These are phyloP conservation scores for Colletotrichum liriopes DNA, from an alignment of 2,329 filamentous ascomycete genomes.

Conservation along the genomic window DNA sequence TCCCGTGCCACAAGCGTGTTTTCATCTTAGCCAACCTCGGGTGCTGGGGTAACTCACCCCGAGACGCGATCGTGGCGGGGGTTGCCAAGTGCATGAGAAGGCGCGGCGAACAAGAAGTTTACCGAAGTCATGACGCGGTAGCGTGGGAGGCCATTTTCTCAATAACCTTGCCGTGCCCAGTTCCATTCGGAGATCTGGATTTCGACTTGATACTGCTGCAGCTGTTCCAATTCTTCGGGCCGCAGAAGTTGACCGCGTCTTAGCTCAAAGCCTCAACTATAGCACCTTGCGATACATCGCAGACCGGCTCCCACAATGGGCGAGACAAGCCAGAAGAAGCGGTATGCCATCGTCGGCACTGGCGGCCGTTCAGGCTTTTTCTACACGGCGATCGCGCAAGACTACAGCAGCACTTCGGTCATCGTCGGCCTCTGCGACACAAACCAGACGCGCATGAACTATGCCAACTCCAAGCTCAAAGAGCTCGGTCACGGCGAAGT, in stretches of 20 bases:
- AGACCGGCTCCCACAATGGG: conserved; percentile 1
- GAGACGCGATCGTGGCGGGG: conserved; percentile 15
- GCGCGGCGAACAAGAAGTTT: neutral
- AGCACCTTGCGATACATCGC: neutral
- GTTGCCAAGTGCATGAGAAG: conserved; percentile 6
- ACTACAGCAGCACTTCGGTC: conserved; percentile 65
- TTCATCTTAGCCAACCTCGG: conserved; percentile 28
- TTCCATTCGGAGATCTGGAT: neutral
- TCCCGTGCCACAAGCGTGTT: conserved; percentile 4
- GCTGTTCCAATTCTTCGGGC: neutral
- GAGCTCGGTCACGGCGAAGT: conserved; percentile 63
- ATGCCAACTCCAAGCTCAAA: conserved; percentile 66
- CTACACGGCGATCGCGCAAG: conserved; percentile 70
- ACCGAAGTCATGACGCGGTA: conserved; percentile 15
- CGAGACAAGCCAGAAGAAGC: conserved; percentile 51
- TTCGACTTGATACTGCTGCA: neutral
- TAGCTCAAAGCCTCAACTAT: neutral
- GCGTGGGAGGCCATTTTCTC: neutral
- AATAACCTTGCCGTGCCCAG: conserved; percentile 5
- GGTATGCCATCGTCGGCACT: conserved; percentile 72
- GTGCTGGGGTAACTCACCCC: conserved; percentile 18
- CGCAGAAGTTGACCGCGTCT: neutral
- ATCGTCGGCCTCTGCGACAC: conserved; percentile 73
- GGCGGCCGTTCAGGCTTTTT: conserved; percentile 74
- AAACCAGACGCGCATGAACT: conserved; percentile 72